Conservation (phyloP, 2,329 filamentous ascomycete species). For the Annulohypoxylon truncatum region DNA sequence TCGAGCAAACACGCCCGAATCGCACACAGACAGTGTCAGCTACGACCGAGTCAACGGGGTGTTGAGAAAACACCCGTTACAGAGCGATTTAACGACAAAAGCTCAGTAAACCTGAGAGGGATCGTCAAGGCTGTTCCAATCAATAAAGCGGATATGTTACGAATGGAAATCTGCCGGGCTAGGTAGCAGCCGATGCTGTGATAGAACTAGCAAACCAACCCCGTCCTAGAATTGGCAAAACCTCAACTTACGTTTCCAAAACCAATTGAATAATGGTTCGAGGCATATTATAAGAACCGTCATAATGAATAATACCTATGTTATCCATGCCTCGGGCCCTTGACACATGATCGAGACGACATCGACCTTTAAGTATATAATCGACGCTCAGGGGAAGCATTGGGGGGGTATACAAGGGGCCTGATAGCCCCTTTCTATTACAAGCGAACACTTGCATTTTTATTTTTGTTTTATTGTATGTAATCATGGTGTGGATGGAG, state of each 20-base stretch:
- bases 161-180: neutral
- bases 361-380: neutral
- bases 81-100: neutral
- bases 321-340: neutral
- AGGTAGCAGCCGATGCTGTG: conserved; percentile 3
- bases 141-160: neutral
- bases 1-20: conserved; percentile 1
- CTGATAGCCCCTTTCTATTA: neutral
- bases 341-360: conserved; percentile 9
- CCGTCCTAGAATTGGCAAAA: neutral
- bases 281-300: neutral
- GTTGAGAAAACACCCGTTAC: conserved; percentile 2
- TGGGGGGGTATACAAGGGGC: neutral
- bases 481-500: neutral
- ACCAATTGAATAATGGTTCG: neutral
- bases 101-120: neutral
- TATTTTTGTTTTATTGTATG: conserved; percentile 2
- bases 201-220: neutral
- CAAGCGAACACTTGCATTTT: neutral
- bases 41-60: neutral
- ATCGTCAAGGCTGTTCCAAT: conserved; percentile 1
- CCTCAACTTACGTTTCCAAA: neutral
- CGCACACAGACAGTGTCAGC: conserved; percentile 12
- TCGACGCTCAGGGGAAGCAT: neutral
- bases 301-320: neutral